Evolutionary conservation across 106 monocot species (phyloP), one percentile per base, ranked within the genome.

Genomic region (Phalaenopsis equestris): DNA sequence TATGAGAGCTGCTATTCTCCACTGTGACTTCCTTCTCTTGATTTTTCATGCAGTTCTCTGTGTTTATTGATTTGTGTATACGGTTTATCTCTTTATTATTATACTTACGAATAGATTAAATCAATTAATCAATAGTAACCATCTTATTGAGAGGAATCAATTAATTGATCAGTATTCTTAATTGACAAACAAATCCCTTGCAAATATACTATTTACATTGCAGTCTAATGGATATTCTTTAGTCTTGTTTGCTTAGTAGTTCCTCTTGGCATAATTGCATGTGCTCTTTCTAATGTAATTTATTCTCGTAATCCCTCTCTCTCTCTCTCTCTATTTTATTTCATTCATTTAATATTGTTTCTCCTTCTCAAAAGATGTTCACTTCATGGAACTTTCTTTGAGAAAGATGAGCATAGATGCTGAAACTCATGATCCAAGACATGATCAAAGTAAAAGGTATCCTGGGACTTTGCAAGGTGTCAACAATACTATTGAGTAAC

Each of bases 401-500:
- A 16, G 52, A 52, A 52, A 12, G 52, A 52, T 52, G 52, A 14
- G 52, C 52, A 52, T 52, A 52, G 52, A 52, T 52, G 52, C 52
- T 52, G 12, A 21, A 24, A 65, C 64, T 65, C 64, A 65, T 65
- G 64, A 65, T 65, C 64, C 64, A 65, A 65, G 64, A 65, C 23
- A 21, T 65, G 64, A 65, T 65, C 8, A 65, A 65, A 21, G 23
- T 23, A 65, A 65, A 65, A 24, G 7, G 19, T 23, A 65, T 4
- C 52, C 12, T 21, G 64, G 24, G 6, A 21, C 64, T 65, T 65
- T 65, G 12, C 21, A 6, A 65, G 9, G 64, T 65, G 64, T 65
- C 64, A 65, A 65, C 23, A 65, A 65, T 65, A 24, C 52, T 52
- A 12, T 12, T 52, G 14, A 52, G 52, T 52, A 11, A 2, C 10